phyloP scores from a whole-genome alignment of 176 grass and related monocot genomes.

The Aegilops tauschii region DNA sequence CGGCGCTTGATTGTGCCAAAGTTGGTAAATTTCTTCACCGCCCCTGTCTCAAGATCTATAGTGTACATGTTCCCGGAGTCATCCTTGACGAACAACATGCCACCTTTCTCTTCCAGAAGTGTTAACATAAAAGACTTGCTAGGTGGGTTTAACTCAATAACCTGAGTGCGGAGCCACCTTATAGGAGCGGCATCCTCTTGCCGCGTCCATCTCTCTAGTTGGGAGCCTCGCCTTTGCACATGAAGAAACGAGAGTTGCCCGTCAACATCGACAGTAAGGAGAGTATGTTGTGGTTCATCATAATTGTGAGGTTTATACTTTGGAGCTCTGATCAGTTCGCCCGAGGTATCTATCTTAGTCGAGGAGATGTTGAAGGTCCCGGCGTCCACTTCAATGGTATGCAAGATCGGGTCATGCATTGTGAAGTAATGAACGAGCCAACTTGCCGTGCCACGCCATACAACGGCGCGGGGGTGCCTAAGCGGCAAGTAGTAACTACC shows the following conservation, averaged over 20 bases:
- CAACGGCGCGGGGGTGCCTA: background rate
- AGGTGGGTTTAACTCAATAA: background rate
- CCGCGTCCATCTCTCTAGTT: background rate
- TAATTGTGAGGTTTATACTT: background rate
- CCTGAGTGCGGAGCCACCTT: background rate
- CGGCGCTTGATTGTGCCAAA: background rate
- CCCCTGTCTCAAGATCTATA: background rate
- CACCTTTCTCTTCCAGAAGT: background rate
- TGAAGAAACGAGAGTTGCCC: background rate
- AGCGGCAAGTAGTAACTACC: background rate
- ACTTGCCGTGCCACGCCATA: background rate
- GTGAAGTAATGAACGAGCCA: background rate
- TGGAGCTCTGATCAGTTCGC: no score
- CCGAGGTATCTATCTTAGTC: background rate
- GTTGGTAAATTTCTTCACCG: background rate
- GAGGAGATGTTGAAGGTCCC: background rate
- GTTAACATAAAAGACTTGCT: background rate
- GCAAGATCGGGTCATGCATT: background rate
- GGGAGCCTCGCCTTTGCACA: background rate
- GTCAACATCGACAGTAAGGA: background rate
- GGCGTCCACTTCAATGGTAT: background rate
- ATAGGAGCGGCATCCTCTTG: background rate
- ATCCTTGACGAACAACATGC: background rate
- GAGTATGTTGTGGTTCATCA: background rate
- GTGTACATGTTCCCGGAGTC: background rate